phyloP scores from a whole-genome alignment of 345 rosid genomes.

The Raphanus sativus region DNA sequence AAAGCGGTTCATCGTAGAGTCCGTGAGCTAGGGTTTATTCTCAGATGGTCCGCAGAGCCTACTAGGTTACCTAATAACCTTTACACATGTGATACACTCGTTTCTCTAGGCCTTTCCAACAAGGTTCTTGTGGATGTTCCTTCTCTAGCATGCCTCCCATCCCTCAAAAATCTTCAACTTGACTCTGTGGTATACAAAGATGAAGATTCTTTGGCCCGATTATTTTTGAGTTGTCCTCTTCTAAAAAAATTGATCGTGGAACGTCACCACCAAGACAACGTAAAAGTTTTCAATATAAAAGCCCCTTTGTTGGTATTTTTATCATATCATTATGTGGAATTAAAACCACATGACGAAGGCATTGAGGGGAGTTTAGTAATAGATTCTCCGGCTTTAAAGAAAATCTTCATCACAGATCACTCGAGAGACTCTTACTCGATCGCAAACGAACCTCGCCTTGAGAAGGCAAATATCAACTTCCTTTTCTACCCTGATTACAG shows the following conservation, averaged over 20 bases:
- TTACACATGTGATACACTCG: background rate
- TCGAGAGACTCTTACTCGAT: background rate
- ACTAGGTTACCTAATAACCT: background rate
- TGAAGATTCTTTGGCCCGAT: background rate
- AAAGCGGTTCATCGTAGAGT: background rate
- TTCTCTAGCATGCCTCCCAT: background rate
- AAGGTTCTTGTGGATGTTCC: background rate
- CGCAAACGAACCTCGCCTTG: background rate
- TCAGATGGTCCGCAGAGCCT: background rate
- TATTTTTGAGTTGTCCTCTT: background rate
- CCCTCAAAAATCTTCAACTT: background rate
- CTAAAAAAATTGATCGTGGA: background rate
- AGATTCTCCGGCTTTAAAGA: background rate
- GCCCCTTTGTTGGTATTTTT: background rate
- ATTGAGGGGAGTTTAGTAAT: background rate
- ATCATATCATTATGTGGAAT: background rate
- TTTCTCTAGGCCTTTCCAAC: background rate
- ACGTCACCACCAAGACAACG: background rate
- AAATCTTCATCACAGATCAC: background rate
- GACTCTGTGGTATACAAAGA: background rate
- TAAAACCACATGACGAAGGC: background rate
- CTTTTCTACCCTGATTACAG: background rate
- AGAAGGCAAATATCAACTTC: background rate
- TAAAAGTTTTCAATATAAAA: background rate
- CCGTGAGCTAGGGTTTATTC: background rate